A percentile compares a stretch with the other conserved stretches of the same genome.
phyloP scores from a whole-genome alignment of 768 basidiomycete genomes.

The Pisolithus albus region DNA sequence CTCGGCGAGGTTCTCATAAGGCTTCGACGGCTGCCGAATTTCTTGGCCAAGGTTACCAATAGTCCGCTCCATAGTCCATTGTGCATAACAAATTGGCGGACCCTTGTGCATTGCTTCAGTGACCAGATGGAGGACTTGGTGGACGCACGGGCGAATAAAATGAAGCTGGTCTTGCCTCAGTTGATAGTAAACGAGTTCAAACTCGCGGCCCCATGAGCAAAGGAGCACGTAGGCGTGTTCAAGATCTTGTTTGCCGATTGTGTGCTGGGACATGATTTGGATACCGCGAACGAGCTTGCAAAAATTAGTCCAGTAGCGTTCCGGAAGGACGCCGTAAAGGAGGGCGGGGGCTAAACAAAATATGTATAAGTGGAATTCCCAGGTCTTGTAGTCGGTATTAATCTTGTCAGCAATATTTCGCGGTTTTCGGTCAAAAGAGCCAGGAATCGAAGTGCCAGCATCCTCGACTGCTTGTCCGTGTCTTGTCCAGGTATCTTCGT shows the following conservation, averaged over 20 bases:
- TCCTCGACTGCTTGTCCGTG: conserved; percentile 16
- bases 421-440: conserved; percentile 15
- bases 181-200: conserved; percentile 23
- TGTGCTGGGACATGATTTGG: conserved; percentile 13
- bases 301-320: conserved; percentile 13
- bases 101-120: conserved; percentile 17
- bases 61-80: conserved; percentile 24
- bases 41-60: conserved; percentile 23
- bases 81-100: conserved; percentile 12
- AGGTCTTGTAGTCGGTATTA: conserved; percentile 17
- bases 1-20: conserved; percentile 22
- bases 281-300: conserved; percentile 17
- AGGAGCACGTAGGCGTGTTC: conserved; percentile 8
- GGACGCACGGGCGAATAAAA: conserved; percentile 22
- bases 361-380: conserved; percentile 15
- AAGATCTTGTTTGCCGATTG: conserved; percentile 11
- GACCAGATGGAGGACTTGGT: conserved; percentile 19
- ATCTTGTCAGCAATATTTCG: conserved; percentile 17
- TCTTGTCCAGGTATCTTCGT: conserved; percentile 11
- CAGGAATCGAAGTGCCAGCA: conserved; percentile 8
- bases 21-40: conserved; percentile 18
- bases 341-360: conserved; percentile 15
- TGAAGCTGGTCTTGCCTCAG: conserved; percentile 21
- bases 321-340: conserved; percentile 10
- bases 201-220: conserved; percentile 19